phyloP scores from a whole-genome alignment of 2,329 filamentous ascomycete genomes.

The Fusarium penzigii region DNA sequence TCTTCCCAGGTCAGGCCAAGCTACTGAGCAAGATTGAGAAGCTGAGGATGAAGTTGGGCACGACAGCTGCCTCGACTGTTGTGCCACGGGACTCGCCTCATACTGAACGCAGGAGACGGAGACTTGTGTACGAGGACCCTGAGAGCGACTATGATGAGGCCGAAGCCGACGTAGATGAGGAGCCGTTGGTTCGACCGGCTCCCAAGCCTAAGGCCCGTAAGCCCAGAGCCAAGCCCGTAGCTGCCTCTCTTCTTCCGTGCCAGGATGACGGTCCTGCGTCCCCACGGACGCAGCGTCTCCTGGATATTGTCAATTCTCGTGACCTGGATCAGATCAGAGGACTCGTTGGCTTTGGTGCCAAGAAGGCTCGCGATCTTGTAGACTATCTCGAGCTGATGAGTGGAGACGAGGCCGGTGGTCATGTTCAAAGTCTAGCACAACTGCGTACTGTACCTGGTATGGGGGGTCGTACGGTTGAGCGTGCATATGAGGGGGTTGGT shows the following conservation, averaged over 20 bases:
- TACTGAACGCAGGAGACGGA: constrained; percentile 32
- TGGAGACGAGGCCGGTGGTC: constrained; percentile 39
- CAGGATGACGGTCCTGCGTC: constrained; percentile 47
- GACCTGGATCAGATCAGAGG: constrained; percentile 65
- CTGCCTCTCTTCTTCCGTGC: constrained; percentile 21
- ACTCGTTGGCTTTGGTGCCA: constrained; percentile 70
- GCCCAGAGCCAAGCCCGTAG: constrained; percentile 33
- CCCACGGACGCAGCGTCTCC: constrained; percentile 61
- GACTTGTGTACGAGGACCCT: constrained; percentile 33
- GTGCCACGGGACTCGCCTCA: constrained; percentile 24
- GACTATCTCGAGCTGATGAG: constrained; percentile 52
- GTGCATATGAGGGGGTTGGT: constrained; percentile 54
- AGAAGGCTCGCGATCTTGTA: constrained; percentile 65
- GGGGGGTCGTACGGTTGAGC: constrained; percentile 57
- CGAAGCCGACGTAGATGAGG: constrained; percentile 45
- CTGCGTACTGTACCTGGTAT: constrained; percentile 57
- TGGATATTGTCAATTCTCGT: constrained; percentile 73
- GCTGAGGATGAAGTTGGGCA: constrained; percentile 53
- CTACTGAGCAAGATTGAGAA: constrained; percentile 69
- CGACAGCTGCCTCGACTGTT: constrained; percentile 21
- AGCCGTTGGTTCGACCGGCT: constrained; percentile 28
- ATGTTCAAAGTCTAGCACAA: constrained; percentile 51
- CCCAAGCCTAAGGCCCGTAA: constrained; percentile 33
- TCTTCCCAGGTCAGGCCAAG: constrained; percentile 84
- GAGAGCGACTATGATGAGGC: constrained; percentile 43